Conservation (phyloP, 2,329 filamentous ascomycete species). For the Zasmidium citrigriseum region DNA sequence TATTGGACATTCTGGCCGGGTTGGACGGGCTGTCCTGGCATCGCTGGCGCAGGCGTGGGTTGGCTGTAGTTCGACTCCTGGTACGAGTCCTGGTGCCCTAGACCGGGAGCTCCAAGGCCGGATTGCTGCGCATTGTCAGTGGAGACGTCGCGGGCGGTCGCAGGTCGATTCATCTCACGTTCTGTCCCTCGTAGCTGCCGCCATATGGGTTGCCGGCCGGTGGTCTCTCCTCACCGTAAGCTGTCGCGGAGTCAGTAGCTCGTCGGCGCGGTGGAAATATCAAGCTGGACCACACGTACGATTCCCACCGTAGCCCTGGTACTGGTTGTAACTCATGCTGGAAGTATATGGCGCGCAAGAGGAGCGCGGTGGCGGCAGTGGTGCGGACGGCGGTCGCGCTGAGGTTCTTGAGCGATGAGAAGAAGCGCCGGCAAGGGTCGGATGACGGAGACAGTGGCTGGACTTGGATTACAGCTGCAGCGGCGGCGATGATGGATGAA, state of each 20-base stretch:
- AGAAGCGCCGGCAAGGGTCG: neutral
- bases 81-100: conserved; percentile 8
- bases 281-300: neutral
- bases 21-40: conserved; percentile 52
- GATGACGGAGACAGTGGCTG: conserved; percentile 2
- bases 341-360: conserved; percentile 1
- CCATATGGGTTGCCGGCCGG: conserved; percentile 35
- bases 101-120: neutral
- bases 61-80: conserved; percentile 11
- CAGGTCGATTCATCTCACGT: neutral
- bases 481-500: neutral
- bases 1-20: conserved; percentile 50
- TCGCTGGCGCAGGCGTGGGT: conserved; percentile 19
- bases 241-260: neutral
- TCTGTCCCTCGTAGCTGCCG: conserved; percentile 24
- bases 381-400: conserved; percentile 5
- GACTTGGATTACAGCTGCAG: conserved; percentile 2
- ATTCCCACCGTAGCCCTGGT: conserved; percentile 54
- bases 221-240: neutral
- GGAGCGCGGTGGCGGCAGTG: conserved; percentile 8
- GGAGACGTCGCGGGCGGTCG: neutral
- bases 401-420: neutral
- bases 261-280: neutral
- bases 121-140: conserved; percentile 4
- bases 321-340: conserved; percentile 60